Evolutionary conservation across 164 flowering plant genomes (phyloP).

Genomic region (Vitis labrusca): DNA sequence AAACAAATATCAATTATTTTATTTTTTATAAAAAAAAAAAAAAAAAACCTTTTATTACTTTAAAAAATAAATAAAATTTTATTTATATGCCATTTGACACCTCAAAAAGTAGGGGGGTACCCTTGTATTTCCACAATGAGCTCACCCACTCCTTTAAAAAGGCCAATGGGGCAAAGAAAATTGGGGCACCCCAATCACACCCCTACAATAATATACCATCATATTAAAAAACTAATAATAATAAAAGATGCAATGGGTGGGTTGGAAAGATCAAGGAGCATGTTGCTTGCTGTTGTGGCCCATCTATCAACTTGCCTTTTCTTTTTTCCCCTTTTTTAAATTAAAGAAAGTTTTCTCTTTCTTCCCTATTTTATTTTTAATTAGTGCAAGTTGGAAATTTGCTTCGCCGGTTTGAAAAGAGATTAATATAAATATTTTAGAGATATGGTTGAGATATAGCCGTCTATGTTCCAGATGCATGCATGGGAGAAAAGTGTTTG

Average conservation of each 20-base stretch:
- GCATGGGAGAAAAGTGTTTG: too few relatives aligned
- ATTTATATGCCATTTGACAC: too few relatives aligned
- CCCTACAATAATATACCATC: neutral
- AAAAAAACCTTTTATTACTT: too few relatives aligned
- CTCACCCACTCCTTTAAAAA: too few relatives aligned
- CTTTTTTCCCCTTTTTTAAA: neutral
- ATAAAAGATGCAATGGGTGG: constrained; percentile 3
- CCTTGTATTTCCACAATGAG: too few relatives aligned
- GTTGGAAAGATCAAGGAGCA: constrained; percentile 6
- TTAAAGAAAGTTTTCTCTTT: constrained; percentile 6
- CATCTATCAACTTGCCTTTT: constrained; percentile 15
- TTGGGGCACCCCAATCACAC: neutral
- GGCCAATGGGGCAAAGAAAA: too few relatives aligned
- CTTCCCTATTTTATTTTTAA: neutral
- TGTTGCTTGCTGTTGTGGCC: constrained; percentile 21
- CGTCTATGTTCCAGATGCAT: too few relatives aligned
- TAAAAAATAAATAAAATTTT: too few relatives aligned
- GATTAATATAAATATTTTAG: neutral
- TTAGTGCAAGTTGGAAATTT: constrained; percentile 10
- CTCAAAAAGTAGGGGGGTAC: too few relatives aligned
- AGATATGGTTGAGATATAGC: neutral
- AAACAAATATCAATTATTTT: too few relatives aligned
- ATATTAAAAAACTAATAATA: neutral
- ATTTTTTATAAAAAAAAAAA: too few relatives aligned
- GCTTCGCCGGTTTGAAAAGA: neutral